A percentile compares a stretch with the other conserved stretches of the same genome.
Evolutionary conservation across 2,329 filamentous ascomycete genomes (phyloP).

Genomic region (Talaromyces sp.): DNA sequence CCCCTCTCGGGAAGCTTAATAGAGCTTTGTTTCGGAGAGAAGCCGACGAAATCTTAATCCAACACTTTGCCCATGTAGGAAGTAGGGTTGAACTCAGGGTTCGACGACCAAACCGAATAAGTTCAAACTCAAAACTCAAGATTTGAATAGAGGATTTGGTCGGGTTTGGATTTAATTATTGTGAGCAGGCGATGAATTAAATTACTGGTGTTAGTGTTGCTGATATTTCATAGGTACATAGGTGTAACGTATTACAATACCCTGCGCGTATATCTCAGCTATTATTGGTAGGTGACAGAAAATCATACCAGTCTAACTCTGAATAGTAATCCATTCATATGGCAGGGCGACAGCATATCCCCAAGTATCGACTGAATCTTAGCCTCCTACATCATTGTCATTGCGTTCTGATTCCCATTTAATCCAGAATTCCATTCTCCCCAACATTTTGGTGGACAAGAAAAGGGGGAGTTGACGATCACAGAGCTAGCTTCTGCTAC

Average conservation of each 20-base stretch:
- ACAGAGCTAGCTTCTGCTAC: neutral
- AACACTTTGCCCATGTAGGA: neutral
- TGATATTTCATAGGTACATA: neutral
- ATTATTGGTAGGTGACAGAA: neutral
- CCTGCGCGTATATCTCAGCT: neutral
- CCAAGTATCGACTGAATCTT: neutral
- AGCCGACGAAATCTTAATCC: neutral
- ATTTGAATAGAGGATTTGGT: neutral
- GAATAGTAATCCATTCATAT: neutral
- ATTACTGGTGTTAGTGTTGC: neutral
- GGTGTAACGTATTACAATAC: neutral
- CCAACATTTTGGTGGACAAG: neutral
- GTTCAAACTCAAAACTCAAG: neutral
- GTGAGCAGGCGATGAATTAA: neutral
- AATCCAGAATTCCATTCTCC: neutral
- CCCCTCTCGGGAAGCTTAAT: neutral
- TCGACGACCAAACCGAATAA: neutral
- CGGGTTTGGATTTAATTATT: neutral
- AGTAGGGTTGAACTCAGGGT: neutral
- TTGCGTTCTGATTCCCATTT: neutral
- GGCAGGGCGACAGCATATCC: neutral
- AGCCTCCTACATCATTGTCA: neutral
- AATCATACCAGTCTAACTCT: neutral
- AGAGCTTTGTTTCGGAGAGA: neutral
- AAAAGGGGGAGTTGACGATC: neutral